Evolutionary conservation across 1,139 yeast genomes (phyloP).

Genomic region (Geotrichum bryndzae): DNA sequence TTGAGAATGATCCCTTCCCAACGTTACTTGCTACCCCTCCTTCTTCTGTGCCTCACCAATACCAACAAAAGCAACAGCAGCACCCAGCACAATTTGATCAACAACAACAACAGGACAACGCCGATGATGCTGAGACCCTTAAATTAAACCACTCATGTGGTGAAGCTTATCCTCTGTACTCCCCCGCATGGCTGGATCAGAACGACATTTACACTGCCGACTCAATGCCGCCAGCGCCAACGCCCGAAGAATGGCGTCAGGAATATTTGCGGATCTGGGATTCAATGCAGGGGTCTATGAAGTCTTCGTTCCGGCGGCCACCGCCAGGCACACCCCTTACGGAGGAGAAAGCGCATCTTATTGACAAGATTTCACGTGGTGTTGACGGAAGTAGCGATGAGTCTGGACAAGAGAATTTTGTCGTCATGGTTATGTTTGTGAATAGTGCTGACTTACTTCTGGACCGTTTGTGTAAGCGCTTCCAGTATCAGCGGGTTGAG

Average conservation of each 20-base stretch:
- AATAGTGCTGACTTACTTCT: conserved; percentile 69
- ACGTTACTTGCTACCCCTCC: neutral
- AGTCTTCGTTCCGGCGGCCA: conserved; percentile 66
- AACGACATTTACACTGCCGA: conserved; percentile 41
- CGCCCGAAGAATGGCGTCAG: conserved; percentile 54
- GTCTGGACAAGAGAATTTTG: conserved; percentile 63
- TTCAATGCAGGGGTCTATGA: conserved; percentile 49
- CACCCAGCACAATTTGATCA: neutral
- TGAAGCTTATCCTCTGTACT: conserved; percentile 6
- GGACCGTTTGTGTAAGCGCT: conserved; percentile 30
- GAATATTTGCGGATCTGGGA: conserved; percentile 66
- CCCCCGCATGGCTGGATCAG: conserved; percentile 50
- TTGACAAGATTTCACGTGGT: conserved; percentile 72
- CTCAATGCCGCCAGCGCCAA: conserved; percentile 47
- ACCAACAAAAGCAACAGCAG: neutral
- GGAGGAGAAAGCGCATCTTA: conserved; percentile 48
- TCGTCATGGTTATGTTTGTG: conserved; percentile 61
- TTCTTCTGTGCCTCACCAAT: neutral
- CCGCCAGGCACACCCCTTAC: conserved; percentile 56
- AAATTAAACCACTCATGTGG: neutral
- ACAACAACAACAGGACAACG: neutral
- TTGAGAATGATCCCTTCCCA: neutral
- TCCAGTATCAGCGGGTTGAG: conserved; percentile 41
- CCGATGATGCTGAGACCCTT: neutral
- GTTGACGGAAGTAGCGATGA: conserved; percentile 76